Evolutionary conservation across 768 basidiomycete genomes (phyloP), one percentile per base, ranked within the genome.

Genomic region (Lyophyllum decastes): DNA sequence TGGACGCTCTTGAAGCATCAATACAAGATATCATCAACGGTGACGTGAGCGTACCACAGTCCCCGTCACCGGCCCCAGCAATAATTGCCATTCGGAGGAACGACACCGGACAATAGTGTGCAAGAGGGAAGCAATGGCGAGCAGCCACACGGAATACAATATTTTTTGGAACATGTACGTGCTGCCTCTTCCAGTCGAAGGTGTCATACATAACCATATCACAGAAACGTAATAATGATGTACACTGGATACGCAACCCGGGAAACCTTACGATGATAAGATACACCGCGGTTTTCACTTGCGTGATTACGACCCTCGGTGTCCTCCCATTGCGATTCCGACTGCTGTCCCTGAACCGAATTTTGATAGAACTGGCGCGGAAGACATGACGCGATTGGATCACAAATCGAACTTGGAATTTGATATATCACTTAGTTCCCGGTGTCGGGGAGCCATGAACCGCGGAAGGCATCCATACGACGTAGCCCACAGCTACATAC

Each of bases 11-110:
- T 27, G 95, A 97, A 68, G 86, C 86, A 17, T 86, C 94, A 11
- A 95, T 97, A 54, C 92, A 95, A 63, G 94, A 96, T 66, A 90
- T 96, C 48, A 94, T 97, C 67, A 91, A 88, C 59, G 86, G 85
- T 26, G 90, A 90, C 58, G 71, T 83, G 16, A 84, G 79, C 61
- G 73, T 85, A 38, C 83, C 87, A 11, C 83, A 85, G 61, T 89
- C 88, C 4, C 87, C 89, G 7, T 78, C 84, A 3, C 81, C 80
- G 30, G 61, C 62, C 21, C 73, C 73, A 24, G 72, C 69, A 16
- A 73, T 75, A 34, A 61, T 64, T n/a, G 70, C 70, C 17, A 70
- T 79, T 45, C 76, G 80, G 60, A 75, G 80, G 66, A 78, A 70
- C 60, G 77, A 78, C 17, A 41, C 4, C n/a, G 40, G 11, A 41